Base-by-base conservation (phyloP, 2,329 filamentous ascomycete species). In the Bipolaris oryzae region DNA sequence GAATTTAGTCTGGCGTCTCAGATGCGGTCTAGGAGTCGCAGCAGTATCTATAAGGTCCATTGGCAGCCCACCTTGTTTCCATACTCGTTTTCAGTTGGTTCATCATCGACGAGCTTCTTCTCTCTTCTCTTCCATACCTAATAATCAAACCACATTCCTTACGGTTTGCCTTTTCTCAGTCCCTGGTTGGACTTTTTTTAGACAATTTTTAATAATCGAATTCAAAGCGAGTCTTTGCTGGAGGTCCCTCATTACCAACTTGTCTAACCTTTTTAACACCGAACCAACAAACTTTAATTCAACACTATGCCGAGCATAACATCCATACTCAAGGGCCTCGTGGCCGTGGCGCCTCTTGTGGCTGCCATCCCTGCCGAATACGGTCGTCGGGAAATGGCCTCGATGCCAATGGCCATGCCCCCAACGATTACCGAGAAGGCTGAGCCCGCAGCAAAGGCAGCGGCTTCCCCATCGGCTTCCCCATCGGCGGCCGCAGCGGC, bases 191-290 rank as follows among this genome's bases (percentile, higher is more conserved):
- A 76, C 74, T 67, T 57, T 64, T 64, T 64, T 9, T 64, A 62
- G 61, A 67, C 60, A 68, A 66, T 70, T 72, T 66, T 67, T 74
- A 75, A 73, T 75, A 64, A 60, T 63, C 63, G 61, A 68, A 67
- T 66, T 66, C 71, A 74, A 73, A 76, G 68, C 73, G 60, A 73
- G 71, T 67, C 69, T 74, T 75, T 76, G 73, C 72, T 75, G 68
- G 71, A 57, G 55, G 60, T 70, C 67, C 50, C 58, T 72, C 68
- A 50, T 65, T 67, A 60, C 57, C 42, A 58, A 61, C 48, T 43
- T 57, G 50, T 57, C 56, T 53, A 54, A 60, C 54, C 53, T 60
- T 23, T 13, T 23, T n/a, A 21, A 42, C 23, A 64, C 65, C 51
- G 64, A 60, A 60, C 58, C 62, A 67, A 64, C 62, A 58, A 61